Percentiles rank a stretch among this genome's conserved stretches.
These are phyloP conservation scores for Eucommia ulmoides DNA, from an alignment of 257 asterid species.

Conservation along the genomic window DNA sequence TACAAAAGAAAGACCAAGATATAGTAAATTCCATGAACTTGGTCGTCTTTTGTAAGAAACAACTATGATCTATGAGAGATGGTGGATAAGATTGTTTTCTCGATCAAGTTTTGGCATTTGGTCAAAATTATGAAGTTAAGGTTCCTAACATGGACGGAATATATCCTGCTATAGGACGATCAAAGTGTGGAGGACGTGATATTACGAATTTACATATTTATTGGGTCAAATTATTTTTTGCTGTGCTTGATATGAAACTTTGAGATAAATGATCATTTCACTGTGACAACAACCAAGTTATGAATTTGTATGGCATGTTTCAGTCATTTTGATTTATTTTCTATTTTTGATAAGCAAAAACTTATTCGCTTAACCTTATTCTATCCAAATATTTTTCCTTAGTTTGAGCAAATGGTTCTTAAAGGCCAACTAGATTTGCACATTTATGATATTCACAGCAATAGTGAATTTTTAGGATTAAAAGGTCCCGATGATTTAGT, in stretches of 20 bases:
- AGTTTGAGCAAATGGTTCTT: background rate
- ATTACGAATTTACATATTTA: background rate
- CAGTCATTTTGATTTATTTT: background rate
- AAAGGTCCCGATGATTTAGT: background rate
- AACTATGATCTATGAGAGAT: background rate
- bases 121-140: background rate
- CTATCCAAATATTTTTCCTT: background rate
- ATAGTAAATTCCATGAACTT: background rate
- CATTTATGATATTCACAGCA: background rate
- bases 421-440: background rate
- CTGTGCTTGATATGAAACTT: background rate
- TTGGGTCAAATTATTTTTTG: background rate
- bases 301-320: background rate
- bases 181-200: background rate
- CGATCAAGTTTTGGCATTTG: background rate
- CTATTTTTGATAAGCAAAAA: too few relatives aligned
- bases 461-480: background rate
- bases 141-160: background rate
- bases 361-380: background rate
- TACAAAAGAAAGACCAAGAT: background rate
- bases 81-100: too few relatives aligned
- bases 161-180: background rate
- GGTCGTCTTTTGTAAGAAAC: background rate
- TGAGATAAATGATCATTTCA: background rate
- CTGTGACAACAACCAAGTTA: background rate